Evolutionary conservation across 306 rosid species (phyloP).

Genomic region (Castanea mollissima): DNA sequence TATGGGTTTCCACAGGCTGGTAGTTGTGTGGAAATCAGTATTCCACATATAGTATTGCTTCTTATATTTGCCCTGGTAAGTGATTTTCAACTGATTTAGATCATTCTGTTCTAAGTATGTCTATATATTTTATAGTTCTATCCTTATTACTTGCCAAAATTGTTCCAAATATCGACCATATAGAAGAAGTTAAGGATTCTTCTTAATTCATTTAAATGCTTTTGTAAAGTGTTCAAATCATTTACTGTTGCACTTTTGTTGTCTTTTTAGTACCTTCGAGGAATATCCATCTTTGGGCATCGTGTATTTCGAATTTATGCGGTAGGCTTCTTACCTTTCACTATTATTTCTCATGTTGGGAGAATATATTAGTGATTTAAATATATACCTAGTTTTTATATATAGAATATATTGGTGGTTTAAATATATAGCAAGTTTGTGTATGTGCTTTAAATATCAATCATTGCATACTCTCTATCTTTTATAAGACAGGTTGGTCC

Average conservation of each 20-base stretch:
- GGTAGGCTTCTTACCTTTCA: constrained; percentile 41
- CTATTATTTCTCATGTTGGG: not conserved
- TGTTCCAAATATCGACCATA: constrained; percentile 3
- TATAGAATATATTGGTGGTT: not conserved
- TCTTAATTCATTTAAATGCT: constrained; percentile 18
- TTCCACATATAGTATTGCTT: constrained; percentile 77
- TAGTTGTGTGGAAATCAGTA: constrained; percentile 79
- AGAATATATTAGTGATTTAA: not conserved
- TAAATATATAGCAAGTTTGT: not conserved
- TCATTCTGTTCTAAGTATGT: constrained; percentile 1
- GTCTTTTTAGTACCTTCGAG: constrained; percentile 67
- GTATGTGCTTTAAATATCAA: not conserved
- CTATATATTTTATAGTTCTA: not conserved
- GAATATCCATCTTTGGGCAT: constrained; percentile 78
- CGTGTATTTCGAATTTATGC: constrained; percentile 79
- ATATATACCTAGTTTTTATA: not conserved
- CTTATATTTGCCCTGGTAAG: constrained; percentile 78
- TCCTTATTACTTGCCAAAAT: not conserved
- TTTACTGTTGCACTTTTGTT: constrained; percentile 20
- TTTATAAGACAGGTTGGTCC: not conserved
- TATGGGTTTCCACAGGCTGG: constrained; percentile 96
- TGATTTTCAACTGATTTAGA: constrained; percentile 12
- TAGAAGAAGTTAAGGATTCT: not conserved
- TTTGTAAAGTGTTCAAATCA: constrained; percentile 17
- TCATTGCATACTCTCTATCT: not conserved